phyloP scores from a whole-genome alignment of 306 rosid species.

The Fragaria iinumae region DNA sequence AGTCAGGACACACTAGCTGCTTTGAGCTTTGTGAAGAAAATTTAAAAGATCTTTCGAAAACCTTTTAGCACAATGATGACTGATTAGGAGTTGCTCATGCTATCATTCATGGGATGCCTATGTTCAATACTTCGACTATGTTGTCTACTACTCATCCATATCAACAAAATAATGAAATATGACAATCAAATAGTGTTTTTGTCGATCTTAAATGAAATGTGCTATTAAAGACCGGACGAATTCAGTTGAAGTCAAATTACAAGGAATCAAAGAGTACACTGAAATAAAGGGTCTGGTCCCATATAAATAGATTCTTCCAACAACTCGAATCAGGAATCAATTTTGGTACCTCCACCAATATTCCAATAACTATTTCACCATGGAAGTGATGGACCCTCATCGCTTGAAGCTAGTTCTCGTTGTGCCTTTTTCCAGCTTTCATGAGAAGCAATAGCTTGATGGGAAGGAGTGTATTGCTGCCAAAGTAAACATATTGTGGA shows the following conservation, averaged over 20 bases:
- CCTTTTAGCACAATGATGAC: neutral
- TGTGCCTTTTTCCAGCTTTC: slow-evolving; percentile 89
- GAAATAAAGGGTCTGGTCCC: slow-evolving; percentile 49
- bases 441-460: slow-evolving; percentile 62
- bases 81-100: neutral
- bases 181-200: slow-evolving; percentile 39
- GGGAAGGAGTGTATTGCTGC: slow-evolving; percentile 77
- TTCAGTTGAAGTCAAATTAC: slow-evolving; percentile 35
- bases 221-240: slow-evolving; percentile 26
- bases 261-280: slow-evolving; percentile 36
- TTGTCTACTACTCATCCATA: neutral
- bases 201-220: slow-evolving; percentile 36
- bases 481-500: slow-evolving; percentile 19
- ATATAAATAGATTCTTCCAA: slow-evolving; percentile 40
- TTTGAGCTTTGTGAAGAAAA: neutral
- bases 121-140: neutral
- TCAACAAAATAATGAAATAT: slow-evolving; percentile 29
- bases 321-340: slow-evolving; percentile 43
- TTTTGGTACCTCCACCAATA: slow-evolving; percentile 29
- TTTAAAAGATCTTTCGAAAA: neutral
- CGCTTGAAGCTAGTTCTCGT: slow-evolving; percentile 48
- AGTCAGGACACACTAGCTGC: neutral
- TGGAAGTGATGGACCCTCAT: slow-evolving; percentile 46
- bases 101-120: neutral
- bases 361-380: slow-evolving; percentile 39